Conservation (phyloP, 371 early-diverging fungal genomes). For the Mucor ambiguus region DNA sequence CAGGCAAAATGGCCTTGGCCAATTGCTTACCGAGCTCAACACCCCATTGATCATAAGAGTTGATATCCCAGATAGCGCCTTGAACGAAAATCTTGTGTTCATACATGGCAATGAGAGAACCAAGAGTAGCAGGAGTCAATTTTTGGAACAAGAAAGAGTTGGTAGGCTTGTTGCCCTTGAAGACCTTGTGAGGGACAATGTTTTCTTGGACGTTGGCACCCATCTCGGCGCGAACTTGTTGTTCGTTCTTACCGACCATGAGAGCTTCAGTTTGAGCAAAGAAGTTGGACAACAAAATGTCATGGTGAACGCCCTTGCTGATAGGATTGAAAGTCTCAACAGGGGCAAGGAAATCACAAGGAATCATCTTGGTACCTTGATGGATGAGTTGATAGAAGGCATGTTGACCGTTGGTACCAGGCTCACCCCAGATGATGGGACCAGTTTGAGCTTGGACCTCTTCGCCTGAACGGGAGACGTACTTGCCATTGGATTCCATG, state of each 20-base stretch:
- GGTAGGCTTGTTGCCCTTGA: slow-evolving; percentile 97
- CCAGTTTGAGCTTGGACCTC: slow-evolving; percentile 87
- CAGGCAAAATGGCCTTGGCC: slow-evolving; percentile 94
- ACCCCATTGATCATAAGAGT: slow-evolving; percentile 99
- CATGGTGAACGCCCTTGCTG: slow-evolving; percentile 79
- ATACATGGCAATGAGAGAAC: slow-evolving; percentile 95
- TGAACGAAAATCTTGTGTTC: slow-evolving; percentile 99
- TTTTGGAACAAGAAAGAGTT: slow-evolving; percentile 94
- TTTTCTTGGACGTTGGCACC: slow-evolving; percentile 62
- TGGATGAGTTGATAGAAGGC: slow-evolving; percentile 99
- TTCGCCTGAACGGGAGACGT: slow-evolving; percentile 80
- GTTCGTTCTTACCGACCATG: slow-evolving; percentile 90
- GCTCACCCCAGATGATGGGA: slow-evolving; percentile 99
- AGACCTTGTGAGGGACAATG: slow-evolving; percentile 90
- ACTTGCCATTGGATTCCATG: slow-evolving; percentile 99
- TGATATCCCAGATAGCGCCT: slow-evolving; percentile 98
- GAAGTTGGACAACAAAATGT: slow-evolving; percentile 97
- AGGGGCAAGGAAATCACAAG: slow-evolving; percentile 96
- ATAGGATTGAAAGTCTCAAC: slow-evolving; percentile 90
- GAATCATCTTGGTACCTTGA: slow-evolving; percentile 97
- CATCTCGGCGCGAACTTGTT: slow-evolving; percentile 78
- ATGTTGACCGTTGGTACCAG: slow-evolving; percentile 99
- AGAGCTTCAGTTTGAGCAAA: slow-evolving; percentile 99
- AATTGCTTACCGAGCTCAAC: slow-evolving; percentile 99
- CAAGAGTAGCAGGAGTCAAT: slow-evolving; percentile 93